Base-by-base conservation (phyloP, 345 rosid species). In the Aethionema arabicum region DNA sequence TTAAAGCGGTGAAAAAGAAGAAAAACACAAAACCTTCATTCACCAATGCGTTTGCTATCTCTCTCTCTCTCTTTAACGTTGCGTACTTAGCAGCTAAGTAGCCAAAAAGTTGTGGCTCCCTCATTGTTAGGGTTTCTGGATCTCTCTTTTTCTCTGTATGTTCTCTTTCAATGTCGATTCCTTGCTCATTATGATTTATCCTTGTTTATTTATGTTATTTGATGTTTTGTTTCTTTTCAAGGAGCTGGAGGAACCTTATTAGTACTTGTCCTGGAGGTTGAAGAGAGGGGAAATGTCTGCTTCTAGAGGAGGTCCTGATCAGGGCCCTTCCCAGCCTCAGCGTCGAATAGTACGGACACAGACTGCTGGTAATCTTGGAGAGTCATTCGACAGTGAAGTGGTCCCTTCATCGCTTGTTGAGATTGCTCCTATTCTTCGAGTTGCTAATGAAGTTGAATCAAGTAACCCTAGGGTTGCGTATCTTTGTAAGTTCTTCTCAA, bases 351-450 rank as follows among this genome's bases (percentile, higher is more conserved):
- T 41, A 55, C 68, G 99, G 68, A 90, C 99, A 4, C 99, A 95
- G 81, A 95, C 99, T 2, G 91, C 85, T 0, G 98, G 99, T 51
- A 85, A 82, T 75, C 85, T 90, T 0, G 98, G 99, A 13, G 99
- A 95, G 74, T 77, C 85, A 50, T 88, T 95, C 65, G 95, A 95
- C 54, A 95, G 99, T 72, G 99, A 95, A 79, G 87, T 90, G 9
- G 98, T 95, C 69, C 99, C 99, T 1, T 95, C 99, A 12, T 84
- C 99, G 2, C 88, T 95, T 59, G 78, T 81, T 48, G 95, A 88
- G 78, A 90, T 95, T 59, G 99, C 99, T 0, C 99, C 98, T 6
- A 95, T 95, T 83, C 97, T 95, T 51, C 97, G 99, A 70, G 99
- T 95, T 72, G 99, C 99, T 56, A 95, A 95, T 85, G 99, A 95